A percentile compares a stretch with the other conserved stretches of the same genome.
phyloP scores from a whole-genome alignment of 352 stramenopile species.

The Phytophthora pistaciae region DNA sequence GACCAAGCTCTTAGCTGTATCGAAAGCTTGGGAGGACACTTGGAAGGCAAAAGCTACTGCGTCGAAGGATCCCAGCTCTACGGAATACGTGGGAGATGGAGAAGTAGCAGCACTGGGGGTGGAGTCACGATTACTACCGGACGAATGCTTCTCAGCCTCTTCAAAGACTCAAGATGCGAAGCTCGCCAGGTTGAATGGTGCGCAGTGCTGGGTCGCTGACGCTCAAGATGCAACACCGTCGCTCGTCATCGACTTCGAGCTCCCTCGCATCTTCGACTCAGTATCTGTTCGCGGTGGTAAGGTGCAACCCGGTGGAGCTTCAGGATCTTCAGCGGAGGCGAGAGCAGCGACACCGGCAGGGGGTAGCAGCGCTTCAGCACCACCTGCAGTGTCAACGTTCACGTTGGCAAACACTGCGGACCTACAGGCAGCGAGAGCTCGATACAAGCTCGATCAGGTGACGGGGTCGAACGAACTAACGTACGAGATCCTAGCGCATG shows the following conservation, averaged over 20 bases:
- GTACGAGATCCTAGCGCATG: constrained; percentile 66
- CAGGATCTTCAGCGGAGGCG: constrained; percentile 6
- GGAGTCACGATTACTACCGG: constrained; percentile 63
- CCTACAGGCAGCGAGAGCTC: constrained; percentile 41
- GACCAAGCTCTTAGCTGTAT: constrained; percentile 35
- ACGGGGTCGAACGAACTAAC: constrained; percentile 69
- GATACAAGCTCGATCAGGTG: constrained; percentile 56
- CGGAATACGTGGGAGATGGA: constrained; percentile 51
- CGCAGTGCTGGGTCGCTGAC: constrained; percentile 69
- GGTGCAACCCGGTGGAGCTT: constrained; percentile 26
- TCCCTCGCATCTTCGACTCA: constrained; percentile 72
- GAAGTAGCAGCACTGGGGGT: constrained; percentile 65
- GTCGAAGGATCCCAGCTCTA: constrained; percentile 14
- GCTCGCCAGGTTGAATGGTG: constrained; percentile 59
- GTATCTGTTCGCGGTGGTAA: constrained; percentile 69
- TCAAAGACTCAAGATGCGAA: constrained; percentile 72
- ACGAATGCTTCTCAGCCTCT: constrained; percentile 67
- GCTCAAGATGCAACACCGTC: constrained; percentile 61
- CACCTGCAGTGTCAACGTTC: constrained; percentile 44
- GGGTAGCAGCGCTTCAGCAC: neutral
- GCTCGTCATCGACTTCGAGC: constrained; percentile 75
- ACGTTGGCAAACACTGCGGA: constrained; percentile 45
- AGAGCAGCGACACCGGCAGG: constrained; percentile 1
- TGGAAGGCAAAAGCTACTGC: constrained; percentile 24
- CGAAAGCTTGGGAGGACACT: constrained; percentile 48